Base-by-base conservation (phyloP, 805 yeast species). In the Myxozyma melibiosi region DNA sequence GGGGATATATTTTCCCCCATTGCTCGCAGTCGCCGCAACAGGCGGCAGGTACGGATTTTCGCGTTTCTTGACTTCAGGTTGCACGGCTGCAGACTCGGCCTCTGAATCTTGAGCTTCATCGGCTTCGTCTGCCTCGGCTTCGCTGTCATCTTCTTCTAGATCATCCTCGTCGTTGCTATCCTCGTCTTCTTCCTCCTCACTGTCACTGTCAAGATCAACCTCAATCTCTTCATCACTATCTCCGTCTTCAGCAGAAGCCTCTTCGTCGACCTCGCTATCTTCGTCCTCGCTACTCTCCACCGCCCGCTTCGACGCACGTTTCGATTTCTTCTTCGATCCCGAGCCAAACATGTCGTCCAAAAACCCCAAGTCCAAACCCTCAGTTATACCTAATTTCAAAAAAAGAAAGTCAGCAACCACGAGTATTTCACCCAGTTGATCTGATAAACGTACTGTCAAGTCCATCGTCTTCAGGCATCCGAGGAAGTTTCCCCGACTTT, bases 31-130 rank as follows among this genome's bases (percentile, higher is more conserved):
- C 8, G 52, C 7, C 1, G 62, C 65, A n/a, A 66, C 45, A 9
- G 90, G 88, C 0, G 90, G 87, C 39, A 83, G 80, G 66, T 84
- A 88, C 4, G 96, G 95, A 64, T 89, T 89, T 68, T 88, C 96
- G 61, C 74, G 74, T 52, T 33, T 34, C 24, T 7, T 18, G 1
- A 46, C 46, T 24, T 20, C 39, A n/a, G 43, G 37, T 70, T 13
- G 57, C 68, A 9, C 55, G 63, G 9, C 62, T 72, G 2, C 62
- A 22, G 61, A 67, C 2, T 61, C 71, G 6, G 63, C 18, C 14
- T 25, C 11, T 11, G 34, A 13, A 16, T 31, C 64, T 3, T 56
- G 58, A 5, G 63, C 69, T 4, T 62, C 65, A 1, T 58, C 70
- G 2, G 55, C 56, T 7, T 47, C 61, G 7, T 41, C 71, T 39